Percentiles rank a stretch among this genome's conserved stretches.
phyloP scores from a whole-genome alignment of 345 rosid genomes.

The Physaria fendleri region DNA sequence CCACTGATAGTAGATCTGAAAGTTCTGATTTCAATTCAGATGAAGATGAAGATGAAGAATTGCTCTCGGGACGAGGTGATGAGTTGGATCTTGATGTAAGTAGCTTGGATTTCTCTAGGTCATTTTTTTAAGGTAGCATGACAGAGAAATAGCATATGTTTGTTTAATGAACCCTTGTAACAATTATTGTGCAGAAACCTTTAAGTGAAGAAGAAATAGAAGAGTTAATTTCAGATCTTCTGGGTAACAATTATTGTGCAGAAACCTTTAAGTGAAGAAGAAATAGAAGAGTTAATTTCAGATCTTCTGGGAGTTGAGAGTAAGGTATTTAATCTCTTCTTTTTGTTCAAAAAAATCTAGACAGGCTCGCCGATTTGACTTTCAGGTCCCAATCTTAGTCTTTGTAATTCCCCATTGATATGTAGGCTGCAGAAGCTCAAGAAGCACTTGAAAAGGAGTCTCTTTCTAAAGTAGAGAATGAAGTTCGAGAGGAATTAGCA shows the following conservation, averaged over 20 bases:
- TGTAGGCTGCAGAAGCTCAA: slow-evolving; percentile 98
- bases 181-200: slow-evolving; percentile 49
- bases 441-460: slow-evolving; percentile 96
- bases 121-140: not conserved
- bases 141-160: not conserved
- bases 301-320: slow-evolving; percentile 88
- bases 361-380: not conserved
- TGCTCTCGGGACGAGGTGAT: slow-evolving; percentile 47
- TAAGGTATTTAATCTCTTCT: slow-evolving; percentile 53
- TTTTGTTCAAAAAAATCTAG: not conserved
- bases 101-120: slow-evolving; percentile 5
- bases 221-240: slow-evolving; percentile 67
- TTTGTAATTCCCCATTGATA: slow-evolving; percentile 32
- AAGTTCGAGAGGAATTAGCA: slow-evolving; percentile 87
- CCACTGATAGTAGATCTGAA: slow-evolving; percentile 36
- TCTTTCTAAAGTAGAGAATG: slow-evolving; percentile 68
- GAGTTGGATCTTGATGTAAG: slow-evolving; percentile 57
- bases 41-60: slow-evolving; percentile 51
- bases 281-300: slow-evolving; percentile 71
- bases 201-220: slow-evolving; percentile 85
- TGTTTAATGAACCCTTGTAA: not conserved
- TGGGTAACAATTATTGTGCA: slow-evolving; percentile 36
- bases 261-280: slow-evolving; percentile 88
- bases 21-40: slow-evolving; percentile 57
- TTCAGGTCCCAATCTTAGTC: slow-evolving; percentile 8